Evolutionary conservation across 1,139 yeast genomes (phyloP), one percentile per base, ranked within the genome.

Genomic region (Saccharomyces hybrid): DNA sequence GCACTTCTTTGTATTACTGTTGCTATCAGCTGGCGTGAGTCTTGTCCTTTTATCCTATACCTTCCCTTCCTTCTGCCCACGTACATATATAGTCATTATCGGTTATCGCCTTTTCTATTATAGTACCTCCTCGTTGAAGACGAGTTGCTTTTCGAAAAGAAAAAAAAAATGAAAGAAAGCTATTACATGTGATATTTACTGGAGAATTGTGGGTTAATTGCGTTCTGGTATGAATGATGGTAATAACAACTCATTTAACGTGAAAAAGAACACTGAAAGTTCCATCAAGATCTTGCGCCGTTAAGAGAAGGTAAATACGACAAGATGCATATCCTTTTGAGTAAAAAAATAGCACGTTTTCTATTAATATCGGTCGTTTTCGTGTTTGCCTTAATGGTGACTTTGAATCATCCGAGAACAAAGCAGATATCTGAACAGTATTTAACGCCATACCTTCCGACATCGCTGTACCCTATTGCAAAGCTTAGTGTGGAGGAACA

Each of bases 311-410:
- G 19, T 8, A 38, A 38, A 16, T 46, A 14, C 9, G 29, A 6
- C 5, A 47, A 21, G 5, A 57, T 57, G 60, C 57, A 58, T 16
- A 29, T 57, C 42, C 54, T 57, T 26, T 48, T 57, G 21, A 55
- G 60, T 44, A 57, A 54, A 42, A 52, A 58, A n/a, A 49, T 57
- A 42, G 52, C 56, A n/a, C 52, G 60, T 31, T 52, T 54, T 48
- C 51, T 52, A 14, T 47, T 54, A 5, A 50, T 56, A 28, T 52
- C 52, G 11, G 57, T 51, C 34, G 24, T 52, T 32, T 54, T 57
- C 49, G 44, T 38, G 12, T 12, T 38, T 16, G 44, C 44, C 1
- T 26, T 56, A 44, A 52, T 48, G 9, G 24, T 54, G n/a, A 19
- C 44, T 11, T 19, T 38, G 11, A 38, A 38, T 16, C 44, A 38